phyloP scores from a whole-genome alignment of 805 yeast genomes.

The Lachancea dasiensis region DNA sequence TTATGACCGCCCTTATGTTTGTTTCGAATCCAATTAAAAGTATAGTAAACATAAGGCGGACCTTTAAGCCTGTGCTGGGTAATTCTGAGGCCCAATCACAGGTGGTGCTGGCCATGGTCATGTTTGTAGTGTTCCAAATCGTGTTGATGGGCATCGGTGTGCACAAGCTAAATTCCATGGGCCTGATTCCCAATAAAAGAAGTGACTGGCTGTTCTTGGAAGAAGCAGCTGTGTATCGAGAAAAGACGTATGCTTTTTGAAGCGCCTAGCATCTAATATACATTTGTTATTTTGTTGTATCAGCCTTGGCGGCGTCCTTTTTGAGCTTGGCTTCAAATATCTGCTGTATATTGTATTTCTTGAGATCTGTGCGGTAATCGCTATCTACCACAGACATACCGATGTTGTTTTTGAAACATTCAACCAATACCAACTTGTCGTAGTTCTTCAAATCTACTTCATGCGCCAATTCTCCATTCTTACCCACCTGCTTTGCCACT shows the following conservation, averaged over 20 bases:
- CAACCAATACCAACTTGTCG: slow-evolving; percentile 75
- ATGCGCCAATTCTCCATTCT: slow-evolving; percentile 53
- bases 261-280: too few species aligned
- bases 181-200: slow-evolving; percentile 76
- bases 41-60: slow-evolving; percentile 47
- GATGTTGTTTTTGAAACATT: slow-evolving; percentile 80
- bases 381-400: slow-evolving; percentile 80
- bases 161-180: slow-evolving; percentile 84
- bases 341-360: slow-evolving; percentile 76
- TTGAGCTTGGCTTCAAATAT: slow-evolving; percentile 46
- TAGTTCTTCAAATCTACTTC: slow-evolving; percentile 72
- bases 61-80: slow-evolving; percentile 47
- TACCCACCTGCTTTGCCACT: slow-evolving; percentile 67
- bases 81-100: slow-evolving; percentile 26
- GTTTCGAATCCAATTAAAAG: slow-evolving; percentile 74
- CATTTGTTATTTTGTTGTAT: not conserved
- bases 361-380: slow-evolving; percentile 45
- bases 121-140: slow-evolving; percentile 43
- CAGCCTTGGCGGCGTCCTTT: not conserved
- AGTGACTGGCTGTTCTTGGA: slow-evolving; percentile 96
- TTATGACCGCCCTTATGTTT: slow-evolving; percentile 82
- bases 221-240: slow-evolving; percentile 28
- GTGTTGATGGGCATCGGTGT: slow-evolving; percentile 67
- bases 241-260: slow-evolving; percentile 22
- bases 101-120: slow-evolving; percentile 37